phyloP scores from a whole-genome alignment of 2,329 filamentous ascomycete species.

The Neopestalotiopsis rosae region DNA sequence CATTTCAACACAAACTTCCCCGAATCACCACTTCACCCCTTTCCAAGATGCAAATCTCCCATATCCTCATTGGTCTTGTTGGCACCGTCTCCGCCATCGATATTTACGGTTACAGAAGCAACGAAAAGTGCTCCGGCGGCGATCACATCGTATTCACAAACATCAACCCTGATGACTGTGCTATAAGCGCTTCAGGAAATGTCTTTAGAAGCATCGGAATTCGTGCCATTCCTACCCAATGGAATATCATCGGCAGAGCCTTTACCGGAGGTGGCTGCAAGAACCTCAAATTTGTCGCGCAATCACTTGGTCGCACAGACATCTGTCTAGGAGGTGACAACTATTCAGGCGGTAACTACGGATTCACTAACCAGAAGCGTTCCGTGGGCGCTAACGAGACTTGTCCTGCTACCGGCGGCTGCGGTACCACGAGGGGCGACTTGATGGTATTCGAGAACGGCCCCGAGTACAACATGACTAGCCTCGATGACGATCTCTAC shows the following conservation, averaged over 20 bases:
- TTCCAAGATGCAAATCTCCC: constrained; percentile 1
- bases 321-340: constrained; percentile 2
- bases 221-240: constrained; percentile 5
- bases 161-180: constrained; percentile 9
- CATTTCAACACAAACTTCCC: no score
- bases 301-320: background rate
- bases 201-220: background rate
- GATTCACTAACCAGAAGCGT: background rate
- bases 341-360: constrained; percentile 14
- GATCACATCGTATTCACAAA: background rate
- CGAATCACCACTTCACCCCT: no score
- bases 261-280: constrained; percentile 13
- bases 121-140: background rate
- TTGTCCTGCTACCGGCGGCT: constrained; percentile 5
- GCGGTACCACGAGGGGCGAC: background rate
- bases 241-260: constrained; percentile 1
- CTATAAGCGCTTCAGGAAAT: background rate
- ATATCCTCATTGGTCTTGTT: constrained; percentile 9
- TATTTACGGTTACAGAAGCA: background rate
- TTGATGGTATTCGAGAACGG: constrained; percentile 4
- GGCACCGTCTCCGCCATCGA: constrained; percentile 6
- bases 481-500: constrained; percentile 1
- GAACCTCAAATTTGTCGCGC: background rate
- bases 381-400: background rate
- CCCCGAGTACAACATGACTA: background rate